A percentile compares a stretch with the other conserved stretches of the same genome.
phyloP scores from a whole-genome alignment of 176 grass and related monocot genomes.

The Pontederia paniculata region DNA sequence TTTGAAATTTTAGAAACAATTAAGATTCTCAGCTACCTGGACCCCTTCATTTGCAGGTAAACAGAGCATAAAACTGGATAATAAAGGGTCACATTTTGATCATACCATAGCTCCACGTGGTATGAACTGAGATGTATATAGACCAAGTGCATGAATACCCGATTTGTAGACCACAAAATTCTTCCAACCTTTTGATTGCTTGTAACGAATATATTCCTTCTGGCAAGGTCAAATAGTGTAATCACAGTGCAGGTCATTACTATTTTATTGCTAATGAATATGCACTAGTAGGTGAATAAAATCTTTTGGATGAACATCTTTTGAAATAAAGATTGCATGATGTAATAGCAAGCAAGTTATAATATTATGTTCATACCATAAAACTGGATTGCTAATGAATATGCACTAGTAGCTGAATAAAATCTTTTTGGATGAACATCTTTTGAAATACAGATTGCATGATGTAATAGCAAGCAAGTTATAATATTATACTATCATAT shows the following conservation, averaged over 20 bases:
- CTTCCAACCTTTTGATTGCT: conserved; percentile 67
- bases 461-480: too few species aligned
- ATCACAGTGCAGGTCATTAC: not conserved
- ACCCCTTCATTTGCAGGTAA: not conserved
- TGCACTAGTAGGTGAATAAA: too few species aligned
- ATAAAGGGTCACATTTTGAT: not conserved
- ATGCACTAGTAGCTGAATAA: too few species aligned
- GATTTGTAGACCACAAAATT: conserved; percentile 94
- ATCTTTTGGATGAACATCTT: too few species aligned
- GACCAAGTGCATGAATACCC: conserved; percentile 87
- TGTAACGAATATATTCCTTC: conserved; percentile 69
- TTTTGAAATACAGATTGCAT: too few species aligned
- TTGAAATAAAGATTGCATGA: too few species aligned
- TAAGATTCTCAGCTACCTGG: not conserved
- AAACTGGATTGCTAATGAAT: too few species aligned
- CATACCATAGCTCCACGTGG: conserved; percentile 76
- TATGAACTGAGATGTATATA: conserved; percentile 81
- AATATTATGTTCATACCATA: too few species aligned
- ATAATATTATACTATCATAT: too few species aligned
- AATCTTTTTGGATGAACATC: too few species aligned
- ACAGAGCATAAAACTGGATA: not conserved
- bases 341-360: too few species aligned
- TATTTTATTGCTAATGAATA: too few species aligned
- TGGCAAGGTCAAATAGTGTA: conserved; percentile 23
- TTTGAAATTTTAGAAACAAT: conserved; percentile 25